Conservation (phyloP, 192 early-diverging fungal genomes). For the Coemansia sp. region DNA sequence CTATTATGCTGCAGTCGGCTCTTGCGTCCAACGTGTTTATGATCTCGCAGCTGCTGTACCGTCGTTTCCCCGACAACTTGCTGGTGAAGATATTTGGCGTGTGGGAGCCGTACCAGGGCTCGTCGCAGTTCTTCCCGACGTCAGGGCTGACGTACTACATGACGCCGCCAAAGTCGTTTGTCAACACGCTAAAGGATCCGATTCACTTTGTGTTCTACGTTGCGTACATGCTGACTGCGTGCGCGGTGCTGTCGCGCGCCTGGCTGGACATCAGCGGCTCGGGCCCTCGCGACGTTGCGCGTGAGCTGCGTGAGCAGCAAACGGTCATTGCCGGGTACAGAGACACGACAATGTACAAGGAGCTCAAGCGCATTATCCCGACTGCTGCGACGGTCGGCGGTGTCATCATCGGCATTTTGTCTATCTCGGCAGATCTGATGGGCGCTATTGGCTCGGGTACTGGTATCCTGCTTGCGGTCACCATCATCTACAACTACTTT, state of each 20-base stretch:
- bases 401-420: slow-evolving; percentile 92
- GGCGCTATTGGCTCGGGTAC: slow-evolving; percentile 99
- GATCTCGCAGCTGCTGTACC: slow-evolving; percentile 98
- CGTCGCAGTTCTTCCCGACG: slow-evolving; percentile 90
- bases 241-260: slow-evolving; percentile 95
- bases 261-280: slow-evolving; percentile 99
- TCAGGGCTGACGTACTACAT: slow-evolving; percentile 97
- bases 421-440: slow-evolving; percentile 94
- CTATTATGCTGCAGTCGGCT: slow-evolving; percentile 99
- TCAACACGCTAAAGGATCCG: slow-evolving; percentile 84
- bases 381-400: slow-evolving; percentile 98
- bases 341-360: slow-evolving; percentile 98
- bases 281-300: slow-evolving; percentile 95
- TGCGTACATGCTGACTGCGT: slow-evolving; percentile 90
- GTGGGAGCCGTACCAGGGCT: slow-evolving; percentile 96
- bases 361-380: slow-evolving; percentile 98
- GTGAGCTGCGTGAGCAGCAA: slow-evolving; percentile 97
- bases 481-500: slow-evolving; percentile 99
- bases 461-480: slow-evolving; percentile 97
- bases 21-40: slow-evolving; percentile 96
- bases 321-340: slow-evolving; percentile 93
- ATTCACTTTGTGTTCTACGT: slow-evolving; percentile 95
- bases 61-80: slow-evolving; percentile 95
- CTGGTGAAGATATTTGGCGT: slow-evolving; percentile 92
- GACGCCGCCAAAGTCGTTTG: slow-evolving; percentile 89